Conservation (phyloP, 495 filamentous ascomycete species). For the Xylaria palmicola region DNA sequence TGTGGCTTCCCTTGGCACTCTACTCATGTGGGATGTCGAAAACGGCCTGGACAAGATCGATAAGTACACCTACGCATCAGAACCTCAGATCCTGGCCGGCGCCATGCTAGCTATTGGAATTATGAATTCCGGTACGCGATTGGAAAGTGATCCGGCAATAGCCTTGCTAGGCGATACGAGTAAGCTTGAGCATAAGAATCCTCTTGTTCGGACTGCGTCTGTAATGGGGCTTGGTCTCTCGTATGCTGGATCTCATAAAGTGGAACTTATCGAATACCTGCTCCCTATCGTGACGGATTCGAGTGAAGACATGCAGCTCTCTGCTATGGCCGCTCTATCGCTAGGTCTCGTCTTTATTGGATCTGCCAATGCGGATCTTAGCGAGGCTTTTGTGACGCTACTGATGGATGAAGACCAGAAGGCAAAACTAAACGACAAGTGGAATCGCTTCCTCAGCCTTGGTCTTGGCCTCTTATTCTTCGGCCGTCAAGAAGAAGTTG, state of each 20-base stretch:
- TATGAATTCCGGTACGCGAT: slow-evolving; percentile 84
- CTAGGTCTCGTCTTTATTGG: slow-evolving; percentile 91
- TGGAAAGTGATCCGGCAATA: slow-evolving; percentile 83
- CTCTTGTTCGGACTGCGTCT: slow-evolving; percentile 70
- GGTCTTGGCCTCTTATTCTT: slow-evolving; percentile 94
- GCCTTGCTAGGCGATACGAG: slow-evolving; percentile 78
- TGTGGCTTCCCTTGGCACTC: slow-evolving; percentile 84
- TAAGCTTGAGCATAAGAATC: slow-evolving; percentile 71
- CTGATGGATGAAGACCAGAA: slow-evolving; percentile 87
- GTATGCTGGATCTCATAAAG: slow-evolving; percentile 89
- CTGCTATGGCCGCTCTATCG: slow-evolving; percentile 91
- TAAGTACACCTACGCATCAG: slow-evolving; percentile 79
- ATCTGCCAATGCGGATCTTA: slow-evolving; percentile 83
- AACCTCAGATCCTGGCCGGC: slow-evolving; percentile 87
- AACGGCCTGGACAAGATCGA: slow-evolving; percentile 87
- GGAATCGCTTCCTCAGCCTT: slow-evolving; percentile 93
- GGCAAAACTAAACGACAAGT: slow-evolving; percentile 90
- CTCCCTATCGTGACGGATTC: slow-evolving; percentile 84
- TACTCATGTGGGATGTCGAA: slow-evolving; percentile 89
- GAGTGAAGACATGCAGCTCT: slow-evolving; percentile 85
- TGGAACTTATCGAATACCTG: slow-evolving; percentile 74
- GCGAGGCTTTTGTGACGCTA: slow-evolving; percentile 83
- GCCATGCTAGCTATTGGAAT: slow-evolving; percentile 88
- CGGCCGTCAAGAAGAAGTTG: slow-evolving; percentile 94
- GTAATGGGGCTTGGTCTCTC: slow-evolving; percentile 96